Evolutionary conservation across 2,329 filamentous ascomycete species (phyloP), one percentile per base, ranked within the genome.

Genomic region (Aspergillus hiratsukae): DNA sequence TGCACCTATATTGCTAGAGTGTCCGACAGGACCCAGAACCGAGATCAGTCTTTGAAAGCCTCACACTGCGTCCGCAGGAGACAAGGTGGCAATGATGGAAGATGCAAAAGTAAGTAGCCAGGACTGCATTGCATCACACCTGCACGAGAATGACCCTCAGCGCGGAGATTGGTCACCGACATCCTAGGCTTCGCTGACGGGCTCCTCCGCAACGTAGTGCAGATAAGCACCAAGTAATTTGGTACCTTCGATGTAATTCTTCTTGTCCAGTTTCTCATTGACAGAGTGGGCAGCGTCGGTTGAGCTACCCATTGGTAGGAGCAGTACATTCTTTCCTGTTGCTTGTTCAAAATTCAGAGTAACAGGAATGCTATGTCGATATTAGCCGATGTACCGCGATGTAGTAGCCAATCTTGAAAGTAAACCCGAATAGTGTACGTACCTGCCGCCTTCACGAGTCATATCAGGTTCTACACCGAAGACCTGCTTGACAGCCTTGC

Each of bases 331-430:
- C 87, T 99, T 99, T 70, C 92, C 91, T 6, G 93, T 96, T 19
- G 94, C 92, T 79, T 97, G 87, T 80, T 99, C 94, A 72, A 99
- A 99, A 1, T 91, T 97, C 68, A 99, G 79, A 7, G 94, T 99
- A 52, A 99, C 91, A 3, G 94, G 94, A 67, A 99, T 99, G 76
- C 91, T 95, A 58, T 60, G n/a, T 54, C 55, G 52, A n/a, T 19
- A 54, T 73, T 59, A 72, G 64, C 52, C 53, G 50, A 29, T 29
- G 51, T 56, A 58, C 43, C 31, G 31, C 14, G 31, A 51, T 52
- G 45, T 51, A 51, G 17, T 45, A 21, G 21, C 10, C n/a, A 19
- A 45, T 21, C 11, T 45, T 19, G 10, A 25, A 23, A 46, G 21
- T 25, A 40, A 51, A 29, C 29, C 17, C 52, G 46, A 11, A 21